A percentile compares a stretch with the other conserved stretches of the same genome.
These are phyloP conservation scores for Calonectria hongkongensis DNA, from an alignment of 2,329 filamentous ascomycete genomes.

Conservation along the genomic window DNA sequence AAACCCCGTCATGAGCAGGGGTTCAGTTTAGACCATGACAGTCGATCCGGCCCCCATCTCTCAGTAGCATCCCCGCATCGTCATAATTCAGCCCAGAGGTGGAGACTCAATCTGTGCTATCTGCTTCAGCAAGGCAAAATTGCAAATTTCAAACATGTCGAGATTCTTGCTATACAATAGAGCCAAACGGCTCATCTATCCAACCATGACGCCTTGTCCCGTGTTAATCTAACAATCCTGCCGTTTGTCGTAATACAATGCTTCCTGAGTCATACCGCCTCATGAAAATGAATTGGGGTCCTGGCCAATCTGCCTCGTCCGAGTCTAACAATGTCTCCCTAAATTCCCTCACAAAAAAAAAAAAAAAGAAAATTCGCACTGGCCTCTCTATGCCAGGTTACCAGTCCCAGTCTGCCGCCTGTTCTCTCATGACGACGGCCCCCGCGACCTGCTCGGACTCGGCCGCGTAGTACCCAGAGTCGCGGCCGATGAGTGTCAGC, in stretches of 20 bases:
- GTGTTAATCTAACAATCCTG: slow-evolving; percentile 20
- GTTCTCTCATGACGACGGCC: slow-evolving; percentile 63
- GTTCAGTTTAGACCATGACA: neutral
- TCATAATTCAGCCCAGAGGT: slow-evolving; percentile 39
- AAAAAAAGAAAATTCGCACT: neutral
- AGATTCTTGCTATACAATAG: slow-evolving; percentile 12
- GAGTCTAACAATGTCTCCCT: slow-evolving; percentile 10
- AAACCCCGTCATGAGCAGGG: slow-evolving; percentile 21
- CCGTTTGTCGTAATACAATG: slow-evolving; percentile 12
- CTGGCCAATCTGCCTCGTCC: slow-evolving; percentile 8
- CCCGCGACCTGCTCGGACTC: slow-evolving; percentile 66
- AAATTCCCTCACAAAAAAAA: slow-evolving; percentile 10
- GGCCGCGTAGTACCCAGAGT: slow-evolving; percentile 66
- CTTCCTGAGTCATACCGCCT: slow-evolving; percentile 9
- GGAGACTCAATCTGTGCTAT: slow-evolving; percentile 20
- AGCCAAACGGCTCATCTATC: slow-evolving; percentile 24
- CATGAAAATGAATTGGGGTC: neutral
- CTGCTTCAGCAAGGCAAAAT: slow-evolving; percentile 4
- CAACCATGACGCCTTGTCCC: slow-evolving; percentile 27
- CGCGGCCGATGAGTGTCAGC: slow-evolving; percentile 66
- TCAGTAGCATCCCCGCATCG: slow-evolving; percentile 16
- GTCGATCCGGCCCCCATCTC: slow-evolving; percentile 15
- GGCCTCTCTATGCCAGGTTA: slow-evolving; percentile 38
- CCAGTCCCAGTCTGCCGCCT: slow-evolving; percentile 64
- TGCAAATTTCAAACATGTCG: neutral